Evolutionary conservation across 257 asterid genomes (phyloP).

Genomic region (Linaria vulgaris): DNA sequence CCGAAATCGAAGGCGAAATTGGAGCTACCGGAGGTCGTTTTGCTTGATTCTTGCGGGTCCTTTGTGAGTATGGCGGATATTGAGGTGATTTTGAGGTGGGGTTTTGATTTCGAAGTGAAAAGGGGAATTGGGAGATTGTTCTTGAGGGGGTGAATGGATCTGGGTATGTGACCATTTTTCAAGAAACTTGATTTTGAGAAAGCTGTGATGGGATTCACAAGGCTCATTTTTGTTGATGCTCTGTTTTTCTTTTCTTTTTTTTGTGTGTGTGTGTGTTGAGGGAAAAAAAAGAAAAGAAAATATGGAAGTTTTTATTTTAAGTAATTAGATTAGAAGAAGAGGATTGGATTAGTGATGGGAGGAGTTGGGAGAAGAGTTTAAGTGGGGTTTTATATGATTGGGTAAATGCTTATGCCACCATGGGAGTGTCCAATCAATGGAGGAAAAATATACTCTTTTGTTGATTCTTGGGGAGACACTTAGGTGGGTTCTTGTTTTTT

Average conservation of each 20-base stretch:
- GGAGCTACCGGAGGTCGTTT: slow-evolving; percentile 6
- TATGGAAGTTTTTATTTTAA: too few relatives aligned
- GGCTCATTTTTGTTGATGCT: slow-evolving; percentile 24
- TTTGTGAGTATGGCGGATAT: slow-evolving; percentile 29
- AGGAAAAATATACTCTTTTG: not conserved
- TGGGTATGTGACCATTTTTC: slow-evolving; percentile 1
- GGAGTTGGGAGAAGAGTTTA: not conserved
- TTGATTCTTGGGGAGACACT: not conserved
- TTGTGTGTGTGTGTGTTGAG: too few relatives aligned
- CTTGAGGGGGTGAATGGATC: slow-evolving; percentile 28
- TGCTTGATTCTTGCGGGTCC: slow-evolving; percentile 15
- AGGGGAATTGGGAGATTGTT: slow-evolving; percentile 24
- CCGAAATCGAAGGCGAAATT: slow-evolving; percentile 35
- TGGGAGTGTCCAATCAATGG: slow-evolving; percentile 1
- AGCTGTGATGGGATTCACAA: slow-evolving; percentile 16
- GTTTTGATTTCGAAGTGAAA: slow-evolving; percentile 3
- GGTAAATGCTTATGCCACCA: not conserved
- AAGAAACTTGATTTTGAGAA: slow-evolving; percentile 9
- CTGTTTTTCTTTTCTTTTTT: too few relatives aligned
- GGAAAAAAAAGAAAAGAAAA: too few relatives aligned
- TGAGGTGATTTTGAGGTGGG: slow-evolving; percentile 21
- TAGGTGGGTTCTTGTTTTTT: not conserved
- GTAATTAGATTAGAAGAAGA: too few relatives aligned
- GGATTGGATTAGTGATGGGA: not conserved
- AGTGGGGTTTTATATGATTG: not conserved